A percentile compares a stretch with the other conserved stretches of the same genome.
Evolutionary conservation across 768 basidiomycete genomes (phyloP).

Genomic region (Russula sp.): DNA sequence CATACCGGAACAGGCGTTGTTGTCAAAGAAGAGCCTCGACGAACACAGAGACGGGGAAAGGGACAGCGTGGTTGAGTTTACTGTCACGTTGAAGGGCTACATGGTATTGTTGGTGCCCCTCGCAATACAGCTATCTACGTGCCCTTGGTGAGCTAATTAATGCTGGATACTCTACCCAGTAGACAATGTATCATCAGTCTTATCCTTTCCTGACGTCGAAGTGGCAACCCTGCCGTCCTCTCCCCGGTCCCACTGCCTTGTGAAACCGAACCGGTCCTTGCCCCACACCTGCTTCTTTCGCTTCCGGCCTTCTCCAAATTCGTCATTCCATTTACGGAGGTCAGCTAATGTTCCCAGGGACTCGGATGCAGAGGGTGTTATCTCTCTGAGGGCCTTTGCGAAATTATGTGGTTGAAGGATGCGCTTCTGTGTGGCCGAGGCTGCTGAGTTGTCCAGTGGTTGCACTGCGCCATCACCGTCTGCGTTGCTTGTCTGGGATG

Average conservation of each 20-base stretch:
- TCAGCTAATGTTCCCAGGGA: constrained; percentile 65
- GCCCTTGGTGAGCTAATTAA: background rate
- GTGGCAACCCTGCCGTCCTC: constrained; percentile 42
- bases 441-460: background rate
- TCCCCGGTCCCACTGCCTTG: constrained; percentile 35
- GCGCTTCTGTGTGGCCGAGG: constrained; percentile 26
- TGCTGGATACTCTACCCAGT: constrained; percentile 5
- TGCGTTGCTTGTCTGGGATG: background rate
- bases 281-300: constrained; percentile 76
- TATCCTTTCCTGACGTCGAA: constrained; percentile 19
- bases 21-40: constrained; percentile 35
- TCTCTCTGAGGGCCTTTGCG: constrained; percentile 77
- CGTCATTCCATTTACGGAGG: constrained; percentile 84
- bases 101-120: background rate
- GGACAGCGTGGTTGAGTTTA: constrained; percentile 9
- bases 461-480: background rate
- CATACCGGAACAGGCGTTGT: constrained; percentile 38
- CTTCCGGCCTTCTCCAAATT: constrained; percentile 81
- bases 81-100: background rate
- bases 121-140: background rate
- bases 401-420: constrained; percentile 60
- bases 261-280: constrained; percentile 83
- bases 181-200: constrained; percentile 4
- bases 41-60: constrained; percentile 24
- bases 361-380: constrained; percentile 85